These are phyloP conservation scores for Arabis alpina DNA, from an alignment of 345 rosid genomes.

Conservation along the genomic window DNA sequence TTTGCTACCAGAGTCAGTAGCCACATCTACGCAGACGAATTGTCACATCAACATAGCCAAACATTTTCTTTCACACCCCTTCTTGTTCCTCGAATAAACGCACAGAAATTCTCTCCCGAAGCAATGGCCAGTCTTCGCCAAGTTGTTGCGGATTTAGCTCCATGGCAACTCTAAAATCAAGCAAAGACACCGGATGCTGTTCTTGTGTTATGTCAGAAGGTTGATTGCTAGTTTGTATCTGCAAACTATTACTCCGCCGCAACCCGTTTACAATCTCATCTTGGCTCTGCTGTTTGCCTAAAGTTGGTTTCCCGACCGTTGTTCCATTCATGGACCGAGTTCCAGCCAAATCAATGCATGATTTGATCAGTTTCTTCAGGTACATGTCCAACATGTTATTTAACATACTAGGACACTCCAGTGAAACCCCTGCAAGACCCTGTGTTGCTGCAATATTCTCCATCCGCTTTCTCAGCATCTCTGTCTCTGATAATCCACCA, in stretches of 20 bases:
- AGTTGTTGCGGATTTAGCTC: conserved; percentile 91
- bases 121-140: conserved; percentile 94
- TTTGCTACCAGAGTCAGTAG: conserved; percentile 18
- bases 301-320: conserved; percentile 48
- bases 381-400: conserved; percentile 74
- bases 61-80: conserved; percentile 37
- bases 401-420: conserved; percentile 75
- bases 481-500: conserved; percentile 67
- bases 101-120: conserved; percentile 76
- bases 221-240: conserved; percentile 54
- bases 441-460: conserved; percentile 76
- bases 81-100: conserved; percentile 60
- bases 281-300: conserved; percentile 60
- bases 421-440: conserved; percentile 82
- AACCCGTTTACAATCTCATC: conserved; percentile 60
- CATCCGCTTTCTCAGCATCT: conserved; percentile 76
- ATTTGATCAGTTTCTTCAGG: conserved; percentile 77
- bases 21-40: conserved; percentile 38
- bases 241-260: conserved; percentile 67
- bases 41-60: conserved; percentile 28
- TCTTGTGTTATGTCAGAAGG: conserved; percentile 53
- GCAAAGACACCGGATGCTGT: conserved; percentile 63
- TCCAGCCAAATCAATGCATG: conserved; percentile 69
- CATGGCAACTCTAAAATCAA: conserved; percentile 94
- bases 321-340: conserved; percentile 52